Conservation (phyloP, 2,329 filamentous ascomycete species). For the Didymella lethalis region DNA sequence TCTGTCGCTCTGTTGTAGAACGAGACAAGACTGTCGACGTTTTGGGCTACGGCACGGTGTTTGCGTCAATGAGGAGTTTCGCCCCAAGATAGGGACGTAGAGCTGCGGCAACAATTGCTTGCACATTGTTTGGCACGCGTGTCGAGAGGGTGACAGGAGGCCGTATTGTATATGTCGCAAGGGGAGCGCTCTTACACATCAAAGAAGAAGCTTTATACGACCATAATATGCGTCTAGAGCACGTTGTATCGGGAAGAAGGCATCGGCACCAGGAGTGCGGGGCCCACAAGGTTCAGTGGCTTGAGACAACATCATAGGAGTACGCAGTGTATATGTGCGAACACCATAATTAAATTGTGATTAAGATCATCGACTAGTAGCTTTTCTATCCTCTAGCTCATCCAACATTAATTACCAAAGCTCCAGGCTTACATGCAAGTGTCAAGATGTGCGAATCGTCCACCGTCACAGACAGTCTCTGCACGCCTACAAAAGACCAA, state of each 20-base stretch:
- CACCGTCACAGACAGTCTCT: not conserved
- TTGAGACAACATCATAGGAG: not conserved
- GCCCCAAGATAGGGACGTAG: not conserved
- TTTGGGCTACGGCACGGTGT: not conserved
- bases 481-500: conserved; percentile 39
- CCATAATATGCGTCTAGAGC: not conserved
- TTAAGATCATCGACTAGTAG: conserved; percentile 3
- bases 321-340: not conserved
- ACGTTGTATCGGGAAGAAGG: not conserved
- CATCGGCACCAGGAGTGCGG: not conserved
- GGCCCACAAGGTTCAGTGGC: not conserved
- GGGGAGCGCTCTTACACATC: too few relatives aligned
- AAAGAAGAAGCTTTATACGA: too few relatives aligned
- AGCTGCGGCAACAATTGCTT: not conserved
- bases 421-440: conserved; percentile 9
- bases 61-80: not conserved
- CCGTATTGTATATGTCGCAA: too few relatives aligned
- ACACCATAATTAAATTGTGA: conserved; percentile 19
- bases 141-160: not conserved
- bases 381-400: not conserved
- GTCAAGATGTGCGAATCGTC: not conserved
- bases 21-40: not conserved
- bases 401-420: not conserved
- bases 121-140: not conserved
- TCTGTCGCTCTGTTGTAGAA: conserved; percentile 7